Evolutionary conservation across 2,329 filamentous ascomycete species (phyloP).

Genomic region (Sclerotinia borealis): DNA sequence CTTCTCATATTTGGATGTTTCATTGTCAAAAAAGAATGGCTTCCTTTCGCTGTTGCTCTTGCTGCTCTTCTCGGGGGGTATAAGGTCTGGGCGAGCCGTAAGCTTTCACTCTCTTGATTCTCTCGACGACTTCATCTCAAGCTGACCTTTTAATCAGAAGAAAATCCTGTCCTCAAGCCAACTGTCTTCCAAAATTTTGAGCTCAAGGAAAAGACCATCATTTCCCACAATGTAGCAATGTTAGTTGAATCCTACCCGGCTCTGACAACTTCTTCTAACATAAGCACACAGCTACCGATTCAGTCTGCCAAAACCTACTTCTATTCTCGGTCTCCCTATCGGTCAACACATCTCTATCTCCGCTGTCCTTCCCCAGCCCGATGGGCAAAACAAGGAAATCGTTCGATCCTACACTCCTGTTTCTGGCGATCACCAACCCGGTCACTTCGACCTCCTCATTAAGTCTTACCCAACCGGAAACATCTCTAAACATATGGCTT

Average conservation of each 20-base stretch:
- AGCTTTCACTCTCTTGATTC: constrained; percentile 34
- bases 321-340: constrained; percentile 92
- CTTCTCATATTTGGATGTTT: constrained; percentile 70
- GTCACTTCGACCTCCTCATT: constrained; percentile 93
- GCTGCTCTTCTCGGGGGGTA: constrained; percentile 60
- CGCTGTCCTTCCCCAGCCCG: constrained; percentile 58
- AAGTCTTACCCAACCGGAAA: constrained; percentile 97
- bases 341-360: constrained; percentile 98
- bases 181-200: constrained; percentile 86
- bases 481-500: constrained; percentile 89
- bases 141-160: constrained; percentile 43
- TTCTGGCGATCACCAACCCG: constrained; percentile 80
- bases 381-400: constrained; percentile 74
- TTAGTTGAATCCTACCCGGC: constrained; percentile 35
- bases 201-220: constrained; percentile 87
- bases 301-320: constrained; percentile 66
- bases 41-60: constrained; percentile 62
- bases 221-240: constrained; percentile 98
- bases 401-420: constrained; percentile 91
- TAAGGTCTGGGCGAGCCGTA: constrained; percentile 68
- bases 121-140: not conserved
- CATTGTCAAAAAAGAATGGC: constrained; percentile 74
- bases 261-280: constrained; percentile 1
- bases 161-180: constrained; percentile 79
- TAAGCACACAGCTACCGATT: constrained; percentile 73